These are phyloP conservation scores for Plantago elongata DNA, from an alignment of 257 asterid species.

Conservation along the genomic window DNA sequence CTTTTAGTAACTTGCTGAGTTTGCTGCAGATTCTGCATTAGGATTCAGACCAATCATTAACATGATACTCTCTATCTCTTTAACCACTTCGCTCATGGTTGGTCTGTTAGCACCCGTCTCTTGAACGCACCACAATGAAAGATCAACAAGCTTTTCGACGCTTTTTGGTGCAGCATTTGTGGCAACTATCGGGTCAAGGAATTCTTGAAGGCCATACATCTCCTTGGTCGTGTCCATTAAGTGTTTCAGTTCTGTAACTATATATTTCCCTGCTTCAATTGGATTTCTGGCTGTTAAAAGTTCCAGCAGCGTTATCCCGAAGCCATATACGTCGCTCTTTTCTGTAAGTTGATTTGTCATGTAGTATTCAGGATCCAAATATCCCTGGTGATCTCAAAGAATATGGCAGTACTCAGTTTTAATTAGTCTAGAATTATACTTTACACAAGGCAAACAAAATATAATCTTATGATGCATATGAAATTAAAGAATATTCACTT, in stretches of 20 bases:
- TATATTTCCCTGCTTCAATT: conserved; percentile 66
- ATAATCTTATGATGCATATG: not conserved
- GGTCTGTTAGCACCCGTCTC: conserved; percentile 59
- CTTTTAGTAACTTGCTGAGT: conserved; percentile 64
- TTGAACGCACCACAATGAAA: conserved; percentile 64
- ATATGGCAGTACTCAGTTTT: not conserved
- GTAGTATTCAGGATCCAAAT: conserved; percentile 95
- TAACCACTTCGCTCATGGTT: conserved; percentile 73
- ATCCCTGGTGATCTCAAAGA: conserved; percentile 48
- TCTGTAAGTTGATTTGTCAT: conserved; percentile 81
- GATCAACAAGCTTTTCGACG: conserved; percentile 59
- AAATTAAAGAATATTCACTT: conserved; percentile 13
- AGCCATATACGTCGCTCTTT: conserved; percentile 92
- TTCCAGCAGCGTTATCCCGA: conserved; percentile 67
- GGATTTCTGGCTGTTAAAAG: conserved; percentile 64
- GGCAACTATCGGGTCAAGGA: conserved; percentile 66
- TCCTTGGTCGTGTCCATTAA: conserved; percentile 56
- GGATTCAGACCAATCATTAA: conserved; percentile 75
- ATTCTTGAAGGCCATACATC: conserved; percentile 52
- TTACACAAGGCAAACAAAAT: too few species aligned
- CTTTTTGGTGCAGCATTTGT: conserved; percentile 41
- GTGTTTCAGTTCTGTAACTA: conserved; percentile 62
- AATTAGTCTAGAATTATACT: too few species aligned
- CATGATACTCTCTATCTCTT: conserved; percentile 74
- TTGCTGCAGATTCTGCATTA: conserved; percentile 62